phyloP scores from a whole-genome alignment of 1,284 basidiomycete genomes.

The Tylopilus sp. region DNA sequence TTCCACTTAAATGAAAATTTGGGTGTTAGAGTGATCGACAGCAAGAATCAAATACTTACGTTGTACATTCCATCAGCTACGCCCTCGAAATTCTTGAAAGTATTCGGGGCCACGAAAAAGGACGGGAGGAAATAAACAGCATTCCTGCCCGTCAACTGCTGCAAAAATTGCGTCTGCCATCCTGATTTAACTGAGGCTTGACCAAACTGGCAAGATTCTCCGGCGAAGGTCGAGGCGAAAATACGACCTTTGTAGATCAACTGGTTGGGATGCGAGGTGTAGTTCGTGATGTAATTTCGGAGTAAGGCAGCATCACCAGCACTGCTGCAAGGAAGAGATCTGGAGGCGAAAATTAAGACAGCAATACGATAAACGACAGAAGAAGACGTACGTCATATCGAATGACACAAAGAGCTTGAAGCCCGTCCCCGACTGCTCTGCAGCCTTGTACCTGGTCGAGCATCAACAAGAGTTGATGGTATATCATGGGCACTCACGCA shows the following conservation, averaged over 20 bases:
- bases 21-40: constrained; percentile 2
- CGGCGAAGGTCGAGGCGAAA: constrained; percentile 75
- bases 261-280: constrained; percentile 60
- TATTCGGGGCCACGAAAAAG: constrained; percentile 52
- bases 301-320: constrained; percentile 50
- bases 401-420: constrained; percentile 81
- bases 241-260: constrained; percentile 53
- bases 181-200: constrained; percentile 46
- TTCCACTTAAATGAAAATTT: constrained; percentile 48
- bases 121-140: constrained; percentile 60
- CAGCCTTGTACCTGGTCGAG: constrained; percentile 45
- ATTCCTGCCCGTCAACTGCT: constrained; percentile 43
- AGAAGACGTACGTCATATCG: constrained; percentile 61
- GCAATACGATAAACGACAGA: background rate
- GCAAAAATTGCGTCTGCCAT: constrained; percentile 57
- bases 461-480: constrained; percentile 2
- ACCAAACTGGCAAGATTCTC: constrained; percentile 72
- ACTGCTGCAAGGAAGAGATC: constrained; percentile 53
- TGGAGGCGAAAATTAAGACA: constrained; percentile 23
- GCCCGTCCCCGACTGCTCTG: constrained; percentile 45
- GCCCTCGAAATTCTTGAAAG: constrained; percentile 44
- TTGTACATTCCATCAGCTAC: constrained; percentile 60
- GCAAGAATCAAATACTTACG: constrained; percentile 34
- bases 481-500: constrained; percentile 50
- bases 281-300: constrained; percentile 54